Evolutionary conservation across 768 basidiomycete species (phyloP), one percentile per base, ranked within the genome.

Genomic region (Auricularia sp.): DNA sequence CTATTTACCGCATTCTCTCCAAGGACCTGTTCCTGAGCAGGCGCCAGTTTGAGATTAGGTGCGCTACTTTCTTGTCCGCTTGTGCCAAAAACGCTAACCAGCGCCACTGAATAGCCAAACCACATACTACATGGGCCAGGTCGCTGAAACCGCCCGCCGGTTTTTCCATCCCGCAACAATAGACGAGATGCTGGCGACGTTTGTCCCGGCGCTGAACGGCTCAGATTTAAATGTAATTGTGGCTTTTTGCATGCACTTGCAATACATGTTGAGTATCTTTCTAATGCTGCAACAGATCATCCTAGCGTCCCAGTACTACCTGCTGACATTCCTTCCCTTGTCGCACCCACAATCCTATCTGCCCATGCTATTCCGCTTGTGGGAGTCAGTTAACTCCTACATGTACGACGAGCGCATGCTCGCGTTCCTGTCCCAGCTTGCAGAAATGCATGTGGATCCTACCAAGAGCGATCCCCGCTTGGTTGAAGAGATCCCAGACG

Each of bases 141-240:
- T 90, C 66, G 86, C 87, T 36, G 82, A 86, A 44, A 80, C 80
- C 70, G 78, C 83, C 56, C 84, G 90, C 63, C 80, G 89, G 63
- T 95, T 95, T 80, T 95, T 94, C 76, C 92, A 94, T 69, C 93
- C 93, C 18, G 84, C 89, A 51, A 88, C 91, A 39, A 87, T 87
- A 63, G 85, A 88, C 68, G 89, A 91, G 69, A 95, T 97, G 92
- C 83, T 97, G 36, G 80, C 87, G n/a, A 86, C 83, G 0, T 93
- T 95, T 72, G 76, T 97, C 10, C 92, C 93, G 3, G 77, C 81
- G 63, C 79, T 95, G 39, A 88, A 92, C 69, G 89, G 88, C 37
- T 87, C 85, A 29, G 81, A 81, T 64, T 75, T 93, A 68, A 85
- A 90, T 75, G 89, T 89, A 67, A 73, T 88, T 79, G 37, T 18